These are phyloP conservation scores for Lenwebbia sp. DNA, from an alignment of 345 rosid species.

Conservation along the genomic window DNA sequence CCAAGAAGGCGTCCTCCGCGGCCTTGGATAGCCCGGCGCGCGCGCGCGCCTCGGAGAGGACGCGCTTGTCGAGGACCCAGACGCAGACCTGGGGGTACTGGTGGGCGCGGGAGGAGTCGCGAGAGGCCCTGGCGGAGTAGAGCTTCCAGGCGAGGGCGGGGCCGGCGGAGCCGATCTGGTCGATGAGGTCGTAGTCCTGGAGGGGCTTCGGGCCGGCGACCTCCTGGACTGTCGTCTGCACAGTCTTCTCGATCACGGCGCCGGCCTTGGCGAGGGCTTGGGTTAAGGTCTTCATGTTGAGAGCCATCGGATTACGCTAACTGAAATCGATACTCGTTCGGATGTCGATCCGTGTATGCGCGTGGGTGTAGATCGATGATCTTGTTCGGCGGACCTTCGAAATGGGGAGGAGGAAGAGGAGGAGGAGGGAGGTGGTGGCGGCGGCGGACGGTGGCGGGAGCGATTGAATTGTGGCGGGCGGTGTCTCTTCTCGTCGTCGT, in stretches of 20 bases:
- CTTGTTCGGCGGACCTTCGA: background rate
- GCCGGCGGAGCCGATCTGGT: conserved; percentile 98
- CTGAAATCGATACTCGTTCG: background rate
- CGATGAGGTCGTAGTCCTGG: conserved; percentile 87
- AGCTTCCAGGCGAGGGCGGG: conserved; percentile 97
- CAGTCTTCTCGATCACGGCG: conserved; percentile 93
- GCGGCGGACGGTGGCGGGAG: background rate
- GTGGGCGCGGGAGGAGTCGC: conserved; percentile 61
- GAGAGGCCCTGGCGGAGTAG: conserved; percentile 61
- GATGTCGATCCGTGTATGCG: background rate
- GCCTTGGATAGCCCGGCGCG: conserved; percentile 81
- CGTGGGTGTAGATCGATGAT: background rate
- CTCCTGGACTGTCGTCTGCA: conserved; percentile 94
- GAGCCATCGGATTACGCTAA: conserved; percentile 33
- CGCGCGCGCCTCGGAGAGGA: conserved; percentile 58
- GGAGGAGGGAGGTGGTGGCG: background rate
- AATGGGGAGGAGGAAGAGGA: too few species aligned
- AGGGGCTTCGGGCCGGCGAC: conserved; percentile 87
- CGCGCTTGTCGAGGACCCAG: conserved; percentile 88
- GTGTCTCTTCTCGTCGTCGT: background rate
- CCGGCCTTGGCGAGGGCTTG: conserved; percentile 97
- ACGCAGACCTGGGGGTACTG: conserved; percentile 92
- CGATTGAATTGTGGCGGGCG: background rate
- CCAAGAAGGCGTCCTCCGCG: conserved; percentile 78
- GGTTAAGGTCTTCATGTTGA: conserved; percentile 84